Percentiles rank a stretch among this genome's conserved stretches.
phyloP scores from a whole-genome alignment of 306 rosid genomes.

The Lathyrus tuberosus region DNA sequence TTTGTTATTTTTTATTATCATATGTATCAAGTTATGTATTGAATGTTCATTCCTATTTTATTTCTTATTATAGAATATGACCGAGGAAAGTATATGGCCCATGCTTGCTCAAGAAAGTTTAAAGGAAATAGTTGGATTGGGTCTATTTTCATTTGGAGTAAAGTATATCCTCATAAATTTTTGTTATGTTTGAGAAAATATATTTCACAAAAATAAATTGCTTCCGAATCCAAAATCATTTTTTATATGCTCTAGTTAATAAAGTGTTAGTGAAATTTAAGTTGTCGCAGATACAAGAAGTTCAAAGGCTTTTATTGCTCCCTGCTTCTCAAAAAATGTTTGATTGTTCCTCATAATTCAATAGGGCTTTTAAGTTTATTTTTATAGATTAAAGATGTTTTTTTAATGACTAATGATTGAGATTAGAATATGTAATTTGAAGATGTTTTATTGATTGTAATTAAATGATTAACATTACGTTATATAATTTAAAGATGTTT shows the following conservation, averaged over 20 bases:
- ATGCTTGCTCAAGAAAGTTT: slow-evolving; percentile 93
- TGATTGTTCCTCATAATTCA: no score
- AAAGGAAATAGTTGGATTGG: slow-evolving; percentile 91
- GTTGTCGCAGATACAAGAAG: slow-evolving; percentile 98
- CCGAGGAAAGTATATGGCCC: slow-evolving; percentile 74
- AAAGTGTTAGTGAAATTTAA: no score
- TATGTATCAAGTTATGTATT: slow-evolving; percentile 32
- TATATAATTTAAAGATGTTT: no score
- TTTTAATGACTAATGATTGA: no score
- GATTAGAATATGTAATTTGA: no score
- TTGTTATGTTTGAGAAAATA: slow-evolving; percentile 67
- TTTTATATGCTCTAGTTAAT: slow-evolving; percentile 35
- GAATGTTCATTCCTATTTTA: slow-evolving; percentile 37
- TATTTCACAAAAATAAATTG: slow-evolving; percentile 29
- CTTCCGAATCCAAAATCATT: slow-evolving; percentile 15
- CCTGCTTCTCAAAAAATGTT: slow-evolving; percentile 48
- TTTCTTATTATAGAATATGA: slow-evolving; percentile 60
- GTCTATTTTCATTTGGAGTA: slow-evolving; percentile 91
- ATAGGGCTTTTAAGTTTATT: no score
- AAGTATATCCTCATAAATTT: slow-evolving; percentile 87
- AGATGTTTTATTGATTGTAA: no score
- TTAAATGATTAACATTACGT: no score
- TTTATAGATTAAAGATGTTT: no score
- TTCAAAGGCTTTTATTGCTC: slow-evolving; percentile 98
- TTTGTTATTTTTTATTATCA: not conserved